phyloP scores from a whole-genome alignment of 345 rosid genomes.

The Bretschneidera sinensis region DNA sequence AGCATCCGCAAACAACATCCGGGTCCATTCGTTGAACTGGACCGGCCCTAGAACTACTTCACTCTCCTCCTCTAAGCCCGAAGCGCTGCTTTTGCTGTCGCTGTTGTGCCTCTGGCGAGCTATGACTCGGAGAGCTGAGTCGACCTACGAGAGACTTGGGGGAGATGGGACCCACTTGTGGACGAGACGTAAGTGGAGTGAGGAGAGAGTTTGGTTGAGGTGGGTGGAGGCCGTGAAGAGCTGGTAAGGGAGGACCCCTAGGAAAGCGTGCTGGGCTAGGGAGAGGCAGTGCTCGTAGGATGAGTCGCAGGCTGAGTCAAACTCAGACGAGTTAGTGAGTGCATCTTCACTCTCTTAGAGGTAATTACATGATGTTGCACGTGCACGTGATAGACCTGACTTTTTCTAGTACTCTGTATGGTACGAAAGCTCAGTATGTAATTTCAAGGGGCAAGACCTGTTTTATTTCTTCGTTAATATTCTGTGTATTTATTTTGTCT shows the following conservation, averaged over 20 bases:
- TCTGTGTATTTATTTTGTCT: too few relatives aligned
- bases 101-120: not conserved
- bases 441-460: too few relatives aligned
- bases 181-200: constrained; percentile 32
- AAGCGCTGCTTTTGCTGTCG: not conserved
- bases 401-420: too few relatives aligned
- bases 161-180: constrained; percentile 62
- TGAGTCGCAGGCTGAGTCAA: constrained; percentile 60
- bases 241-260: constrained; percentile 73
- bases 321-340: constrained; percentile 43
- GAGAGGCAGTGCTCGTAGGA: constrained; percentile 61
- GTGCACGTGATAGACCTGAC: not conserved
- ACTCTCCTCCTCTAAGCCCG: constrained; percentile 3
- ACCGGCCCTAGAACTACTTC: too few relatives aligned
- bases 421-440: too few relatives aligned
- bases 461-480: too few relatives aligned
- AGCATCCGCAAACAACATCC: too few relatives aligned
- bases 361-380: constrained; percentile 22
- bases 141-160: constrained; percentile 62
- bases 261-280: constrained; percentile 65
- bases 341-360: constrained; percentile 47
- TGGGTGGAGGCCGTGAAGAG: constrained; percentile 59
- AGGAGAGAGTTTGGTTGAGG: constrained; percentile 44
- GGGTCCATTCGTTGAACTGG: too few relatives aligned
- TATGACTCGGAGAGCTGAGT: constrained; percentile 53